Evolutionary conservation across 1,139 yeast genomes (phyloP).

Genomic region (Blastobotrys aristatus): DNA sequence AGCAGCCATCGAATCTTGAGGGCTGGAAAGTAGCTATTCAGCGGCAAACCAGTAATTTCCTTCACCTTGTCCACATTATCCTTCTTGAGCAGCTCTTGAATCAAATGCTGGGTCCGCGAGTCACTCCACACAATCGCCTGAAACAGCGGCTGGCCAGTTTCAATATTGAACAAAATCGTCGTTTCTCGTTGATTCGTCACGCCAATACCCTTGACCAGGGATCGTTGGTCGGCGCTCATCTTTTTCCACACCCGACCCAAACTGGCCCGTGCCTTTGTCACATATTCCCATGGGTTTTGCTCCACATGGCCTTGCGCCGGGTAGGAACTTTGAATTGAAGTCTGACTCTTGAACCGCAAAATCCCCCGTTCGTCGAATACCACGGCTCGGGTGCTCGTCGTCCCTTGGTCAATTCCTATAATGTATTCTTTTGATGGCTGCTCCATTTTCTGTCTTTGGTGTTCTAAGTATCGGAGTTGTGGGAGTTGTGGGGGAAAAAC

Average conservation of each 20-base stretch:
- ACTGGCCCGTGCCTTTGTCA: constrained; percentile 58
- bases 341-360: constrained; percentile 83
- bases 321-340: constrained; percentile 50
- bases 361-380: constrained; percentile 67
- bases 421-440: constrained; percentile 21
- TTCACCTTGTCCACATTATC: constrained; percentile 60
- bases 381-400: constrained; percentile 91
- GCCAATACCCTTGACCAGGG: constrained; percentile 50
- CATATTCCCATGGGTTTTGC: constrained; percentile 82
- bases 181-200: constrained; percentile 96
- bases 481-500: no score
- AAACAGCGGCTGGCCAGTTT: constrained; percentile 76
- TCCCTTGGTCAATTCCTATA: constrained; percentile 78
- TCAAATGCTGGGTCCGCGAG: constrained; percentile 74
- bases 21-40: constrained; percentile 88
- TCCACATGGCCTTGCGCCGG: constrained; percentile 71
- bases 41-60: constrained; percentile 75
- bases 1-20: constrained; percentile 87
- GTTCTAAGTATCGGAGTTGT: no score
- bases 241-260: constrained; percentile 34
- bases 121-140: constrained; percentile 97
- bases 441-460: constrained; percentile 13
- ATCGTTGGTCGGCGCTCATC: constrained; percentile 28
- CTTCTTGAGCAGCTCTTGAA: constrained; percentile 51
- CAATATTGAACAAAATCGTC: constrained; percentile 81